Evolutionary conservation across 257 asterid genomes (phyloP).

Genomic region (Solanum ahanhuiri): DNA sequence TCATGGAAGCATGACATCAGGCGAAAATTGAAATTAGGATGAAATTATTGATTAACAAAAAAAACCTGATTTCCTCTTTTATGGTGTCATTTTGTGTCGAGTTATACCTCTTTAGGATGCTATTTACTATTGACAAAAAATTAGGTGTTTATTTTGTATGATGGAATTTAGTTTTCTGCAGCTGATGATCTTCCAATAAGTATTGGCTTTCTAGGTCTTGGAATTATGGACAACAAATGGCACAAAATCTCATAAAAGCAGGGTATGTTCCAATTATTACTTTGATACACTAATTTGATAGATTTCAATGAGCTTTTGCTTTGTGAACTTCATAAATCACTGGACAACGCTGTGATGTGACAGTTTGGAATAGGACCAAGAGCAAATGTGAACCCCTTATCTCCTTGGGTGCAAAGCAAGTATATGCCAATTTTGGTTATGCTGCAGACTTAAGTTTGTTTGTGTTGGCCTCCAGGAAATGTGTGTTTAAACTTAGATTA

Average conservation of each 20-base stretch:
- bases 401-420: conserved; percentile 92
- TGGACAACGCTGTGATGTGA: conserved; percentile 31
- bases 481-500: neutral
- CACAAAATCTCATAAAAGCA: conserved; percentile 78
- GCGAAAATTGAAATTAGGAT: neutral
- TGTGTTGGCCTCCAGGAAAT: neutral
- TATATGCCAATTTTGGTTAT: neutral
- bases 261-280: conserved; percentile 29
- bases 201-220: conserved; percentile 83
- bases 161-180: neutral
- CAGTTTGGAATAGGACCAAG: conserved; percentile 89
- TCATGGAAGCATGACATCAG: neutral
- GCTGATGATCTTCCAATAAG: conserved; percentile 49
- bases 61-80: neutral
- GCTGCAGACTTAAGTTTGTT: neutral
- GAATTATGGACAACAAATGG: conserved; percentile 94
- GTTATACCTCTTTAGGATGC: neutral
- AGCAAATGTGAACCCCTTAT: conserved; percentile 86
- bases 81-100: too few relatives aligned
- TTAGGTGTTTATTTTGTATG: neutral
- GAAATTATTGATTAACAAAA: neutral
- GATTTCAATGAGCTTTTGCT: neutral
- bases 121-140: neutral
- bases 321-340: neutral
- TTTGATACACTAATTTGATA: neutral